These are phyloP conservation scores for Epichloe sp. DNA, from an alignment of 2,329 filamentous ascomycete genomes.

Conservation along the genomic window DNA sequence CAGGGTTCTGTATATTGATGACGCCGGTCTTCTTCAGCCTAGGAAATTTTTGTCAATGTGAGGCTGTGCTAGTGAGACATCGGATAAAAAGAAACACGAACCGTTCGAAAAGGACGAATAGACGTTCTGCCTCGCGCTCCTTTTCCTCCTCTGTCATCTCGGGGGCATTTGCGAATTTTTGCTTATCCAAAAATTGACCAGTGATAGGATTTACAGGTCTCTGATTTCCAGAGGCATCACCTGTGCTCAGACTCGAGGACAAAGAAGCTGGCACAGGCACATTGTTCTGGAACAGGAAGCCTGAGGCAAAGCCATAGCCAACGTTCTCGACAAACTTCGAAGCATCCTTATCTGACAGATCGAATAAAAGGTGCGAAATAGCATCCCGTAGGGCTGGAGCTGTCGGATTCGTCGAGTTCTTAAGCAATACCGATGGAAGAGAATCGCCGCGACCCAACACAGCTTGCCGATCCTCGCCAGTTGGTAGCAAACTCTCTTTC, in stretches of 20 bases:
- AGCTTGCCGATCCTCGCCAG: slow-evolving; percentile 58
- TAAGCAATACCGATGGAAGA: slow-evolving; percentile 63
- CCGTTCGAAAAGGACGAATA: slow-evolving; percentile 88
- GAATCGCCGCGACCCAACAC: slow-evolving; percentile 66
- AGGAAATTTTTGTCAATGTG: neutral
- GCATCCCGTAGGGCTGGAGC: slow-evolving; percentile 60
- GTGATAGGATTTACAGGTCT: slow-evolving; percentile 68
- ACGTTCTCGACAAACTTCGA: slow-evolving; percentile 77
- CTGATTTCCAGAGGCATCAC: slow-evolving; percentile 14
- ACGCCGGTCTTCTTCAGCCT: slow-evolving; percentile 62
- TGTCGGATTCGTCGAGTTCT: slow-evolving; percentile 60
- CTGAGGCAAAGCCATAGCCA: slow-evolving; percentile 86
- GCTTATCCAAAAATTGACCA: slow-evolving; percentile 63
- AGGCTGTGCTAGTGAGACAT: slow-evolving; percentile 8
- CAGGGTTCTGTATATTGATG: slow-evolving; percentile 66
- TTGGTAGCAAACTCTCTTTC: slow-evolving; percentile 58
- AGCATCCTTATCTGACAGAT: slow-evolving; percentile 71
- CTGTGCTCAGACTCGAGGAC: slow-evolving; percentile 30
- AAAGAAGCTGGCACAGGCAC: slow-evolving; percentile 60
- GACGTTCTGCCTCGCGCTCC: slow-evolving; percentile 74
- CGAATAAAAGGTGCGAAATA: slow-evolving; percentile 71
- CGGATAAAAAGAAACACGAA: slow-evolving; percentile 16
- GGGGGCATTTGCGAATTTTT: slow-evolving; percentile 43
- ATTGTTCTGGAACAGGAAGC: slow-evolving; percentile 76
- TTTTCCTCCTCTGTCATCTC: slow-evolving; percentile 89